Conservation (phyloP, 2,329 filamentous ascomycete genomes). For the Curvularia hawaiiensis region DNA sequence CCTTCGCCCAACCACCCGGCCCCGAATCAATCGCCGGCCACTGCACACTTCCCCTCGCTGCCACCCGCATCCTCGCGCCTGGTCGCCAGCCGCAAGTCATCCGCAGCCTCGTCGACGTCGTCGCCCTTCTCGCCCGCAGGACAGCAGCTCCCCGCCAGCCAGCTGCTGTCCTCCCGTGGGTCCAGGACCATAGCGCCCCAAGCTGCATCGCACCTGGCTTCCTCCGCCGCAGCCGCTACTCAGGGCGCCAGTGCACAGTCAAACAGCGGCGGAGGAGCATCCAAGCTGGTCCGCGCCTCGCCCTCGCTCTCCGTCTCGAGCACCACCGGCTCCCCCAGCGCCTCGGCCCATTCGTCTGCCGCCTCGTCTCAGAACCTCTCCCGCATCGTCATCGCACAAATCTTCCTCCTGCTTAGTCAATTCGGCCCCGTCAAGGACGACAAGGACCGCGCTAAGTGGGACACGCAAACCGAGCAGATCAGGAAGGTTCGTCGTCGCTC, state of each 20-base stretch:
- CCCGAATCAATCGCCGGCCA: conserved; percentile 57
- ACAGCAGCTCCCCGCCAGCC: conserved; percentile 58
- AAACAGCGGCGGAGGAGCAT: conserved; percentile 60
- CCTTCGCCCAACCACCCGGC: conserved; percentile 57
- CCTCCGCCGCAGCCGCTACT: conserved; percentile 57
- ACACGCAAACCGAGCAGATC: conserved; percentile 87
- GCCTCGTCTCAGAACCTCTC: conserved; percentile 62
- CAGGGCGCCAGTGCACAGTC: conserved; percentile 58
- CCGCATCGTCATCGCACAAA: conserved; percentile 94
- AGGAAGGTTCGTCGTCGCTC: conserved; percentile 72
- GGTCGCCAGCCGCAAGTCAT: conserved; percentile 59
- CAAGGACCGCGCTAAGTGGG: conserved; percentile 89
- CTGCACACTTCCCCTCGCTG: conserved; percentile 59
- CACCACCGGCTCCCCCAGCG: conserved; percentile 60
- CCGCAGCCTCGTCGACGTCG: conserved; percentile 59
- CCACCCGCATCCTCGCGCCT: conserved; percentile 56
- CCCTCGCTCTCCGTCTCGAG: conserved; percentile 56
- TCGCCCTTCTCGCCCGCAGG: conserved; percentile 61
- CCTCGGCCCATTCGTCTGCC: conserved; percentile 52
- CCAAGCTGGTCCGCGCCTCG: conserved; percentile 64
- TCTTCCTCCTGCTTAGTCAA: conserved; percentile 85
- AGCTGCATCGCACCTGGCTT: conserved; percentile 59
- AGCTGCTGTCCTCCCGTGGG: conserved; percentile 63
- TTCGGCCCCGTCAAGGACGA: conserved; percentile 83
- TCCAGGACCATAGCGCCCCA: conserved; percentile 61